Conservation (phyloP, 495 filamentous ascomycete species). For the Daldinia caldariorum region DNA sequence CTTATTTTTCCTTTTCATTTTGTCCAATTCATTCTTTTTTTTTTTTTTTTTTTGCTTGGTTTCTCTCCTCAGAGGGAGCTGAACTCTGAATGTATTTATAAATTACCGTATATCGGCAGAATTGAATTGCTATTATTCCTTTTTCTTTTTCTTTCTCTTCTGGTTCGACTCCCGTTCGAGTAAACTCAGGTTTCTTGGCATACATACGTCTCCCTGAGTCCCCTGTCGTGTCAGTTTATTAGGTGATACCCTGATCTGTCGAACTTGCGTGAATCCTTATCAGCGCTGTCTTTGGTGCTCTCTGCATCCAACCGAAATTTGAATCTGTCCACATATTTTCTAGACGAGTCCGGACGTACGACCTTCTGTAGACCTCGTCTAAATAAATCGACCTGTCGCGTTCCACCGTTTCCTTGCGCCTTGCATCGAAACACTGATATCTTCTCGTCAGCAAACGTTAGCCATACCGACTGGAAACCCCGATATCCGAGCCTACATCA, state of each 20-base stretch:
- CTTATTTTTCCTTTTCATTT: slow-evolving; percentile 22
- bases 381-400: slow-evolving; percentile 30
- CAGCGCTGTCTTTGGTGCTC: slow-evolving; percentile 21
- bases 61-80: background rate
- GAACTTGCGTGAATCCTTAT: slow-evolving; percentile 17
- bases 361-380: slow-evolving; percentile 1
- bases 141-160: background rate
- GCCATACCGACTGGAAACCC: slow-evolving; percentile 17
- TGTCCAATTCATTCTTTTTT: slow-evolving; percentile 1
- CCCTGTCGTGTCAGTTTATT: slow-evolving; percentile 30
- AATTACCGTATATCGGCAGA: slow-evolving; percentile 25
- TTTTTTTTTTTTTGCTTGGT: background rate
- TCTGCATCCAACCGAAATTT: slow-evolving; percentile 39
- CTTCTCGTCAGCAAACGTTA: slow-evolving; percentile 28
- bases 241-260: slow-evolving; percentile 31
- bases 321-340: slow-evolving; percentile 13
- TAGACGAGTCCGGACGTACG: background rate
- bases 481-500: background rate
- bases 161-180: background rate
- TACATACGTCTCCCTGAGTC: slow-evolving; percentile 24
- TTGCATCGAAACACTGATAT: slow-evolving; percentile 15
- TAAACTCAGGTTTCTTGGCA: slow-evolving; percentile 28
- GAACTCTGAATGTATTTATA: slow-evolving; percentile 32
- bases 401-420: slow-evolving; percentile 15
- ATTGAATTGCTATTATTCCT: slow-evolving; percentile 18